These are phyloP conservation scores for Auricularia sp. DNA, from an alignment of 768 basidiomycete genomes.

Conservation along the genomic window DNA sequence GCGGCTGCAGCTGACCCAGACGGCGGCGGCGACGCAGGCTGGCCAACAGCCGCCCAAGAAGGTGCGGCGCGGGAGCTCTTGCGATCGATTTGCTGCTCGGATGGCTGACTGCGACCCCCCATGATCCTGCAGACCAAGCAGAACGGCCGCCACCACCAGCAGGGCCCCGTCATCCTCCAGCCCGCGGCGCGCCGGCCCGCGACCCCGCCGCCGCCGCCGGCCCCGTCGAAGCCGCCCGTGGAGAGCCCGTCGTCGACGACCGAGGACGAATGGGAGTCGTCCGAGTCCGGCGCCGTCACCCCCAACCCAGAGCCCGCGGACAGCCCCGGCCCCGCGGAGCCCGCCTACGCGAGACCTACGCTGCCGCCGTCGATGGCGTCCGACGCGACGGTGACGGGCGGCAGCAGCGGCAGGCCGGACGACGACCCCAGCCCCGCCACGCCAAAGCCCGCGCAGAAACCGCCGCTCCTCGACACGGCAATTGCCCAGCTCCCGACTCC, in stretches of 20 bases:
- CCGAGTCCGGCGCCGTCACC: conserved; percentile 64
- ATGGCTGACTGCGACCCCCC: background rate
- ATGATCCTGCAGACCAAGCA: conserved; percentile 1
- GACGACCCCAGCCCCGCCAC: conserved; percentile 4
- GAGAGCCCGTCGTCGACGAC: conserved; percentile 20
- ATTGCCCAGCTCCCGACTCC: background rate
- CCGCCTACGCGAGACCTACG: conserved; percentile 15
- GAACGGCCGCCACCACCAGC: background rate
- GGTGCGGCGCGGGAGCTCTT: background rate
- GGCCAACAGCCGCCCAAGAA: background rate
- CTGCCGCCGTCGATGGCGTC: conserved; percentile 12
- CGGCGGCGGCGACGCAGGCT: background rate
- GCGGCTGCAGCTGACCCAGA: background rate
- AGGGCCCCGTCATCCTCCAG: background rate
- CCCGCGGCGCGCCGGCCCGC: conserved; percentile 2
- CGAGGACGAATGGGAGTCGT: conserved; percentile 71
- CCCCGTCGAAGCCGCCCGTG: background rate
- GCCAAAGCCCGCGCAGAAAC: background rate
- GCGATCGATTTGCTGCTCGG: background rate
- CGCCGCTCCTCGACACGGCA: background rate
- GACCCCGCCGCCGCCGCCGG: conserved; percentile 3
- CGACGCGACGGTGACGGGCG: conserved; percentile 22
- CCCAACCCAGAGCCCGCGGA: conserved; percentile 35
- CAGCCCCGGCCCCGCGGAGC: conserved; percentile 27
- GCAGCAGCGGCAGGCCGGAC: background rate